phyloP scores from a whole-genome alignment of 257 asterid species.

The Linaria vulgaris region DNA sequence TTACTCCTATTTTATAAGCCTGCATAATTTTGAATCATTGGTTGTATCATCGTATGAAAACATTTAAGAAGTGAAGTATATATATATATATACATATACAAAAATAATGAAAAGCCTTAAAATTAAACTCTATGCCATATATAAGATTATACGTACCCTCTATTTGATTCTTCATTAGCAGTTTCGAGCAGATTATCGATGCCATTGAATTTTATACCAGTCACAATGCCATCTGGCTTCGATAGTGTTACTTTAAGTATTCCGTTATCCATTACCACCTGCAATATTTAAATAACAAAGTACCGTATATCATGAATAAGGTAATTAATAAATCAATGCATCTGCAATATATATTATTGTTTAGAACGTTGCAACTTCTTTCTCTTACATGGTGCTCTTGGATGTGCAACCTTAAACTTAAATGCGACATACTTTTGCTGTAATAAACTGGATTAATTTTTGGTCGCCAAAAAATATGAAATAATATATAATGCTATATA shows the following conservation, averaged over 20 bases:
- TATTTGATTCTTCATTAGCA: constrained; percentile 53
- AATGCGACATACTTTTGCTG: constrained; percentile 36
- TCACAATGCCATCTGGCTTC: constrained; percentile 71
- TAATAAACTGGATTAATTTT: not conserved
- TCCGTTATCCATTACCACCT: constrained; percentile 78
- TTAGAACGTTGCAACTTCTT: not conserved
- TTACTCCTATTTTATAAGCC: too few relatives aligned
- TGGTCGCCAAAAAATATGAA: not conserved
- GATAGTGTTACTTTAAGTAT: constrained; percentile 63
- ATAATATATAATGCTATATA: too few relatives aligned
- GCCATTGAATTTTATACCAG: constrained; percentile 53
- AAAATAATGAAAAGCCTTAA: too few relatives aligned
- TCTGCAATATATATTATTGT: not conserved
- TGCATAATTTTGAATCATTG: too few relatives aligned
- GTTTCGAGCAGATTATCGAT: constrained; percentile 71
- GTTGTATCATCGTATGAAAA: too few relatives aligned
- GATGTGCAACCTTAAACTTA: constrained; percentile 44
- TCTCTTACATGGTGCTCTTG: constrained; percentile 59
- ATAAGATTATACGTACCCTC: constrained; percentile 46
- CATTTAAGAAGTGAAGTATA: too few relatives aligned
- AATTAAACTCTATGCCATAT: too few relatives aligned
- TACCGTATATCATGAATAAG: not conserved
- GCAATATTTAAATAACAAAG: constrained; percentile 14
- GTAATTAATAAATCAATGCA: not conserved
- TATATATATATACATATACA: too few relatives aligned